Evolutionary conservation across 2,329 filamentous ascomycete species (phyloP).

Genomic region (Myriangium duriaei): DNA sequence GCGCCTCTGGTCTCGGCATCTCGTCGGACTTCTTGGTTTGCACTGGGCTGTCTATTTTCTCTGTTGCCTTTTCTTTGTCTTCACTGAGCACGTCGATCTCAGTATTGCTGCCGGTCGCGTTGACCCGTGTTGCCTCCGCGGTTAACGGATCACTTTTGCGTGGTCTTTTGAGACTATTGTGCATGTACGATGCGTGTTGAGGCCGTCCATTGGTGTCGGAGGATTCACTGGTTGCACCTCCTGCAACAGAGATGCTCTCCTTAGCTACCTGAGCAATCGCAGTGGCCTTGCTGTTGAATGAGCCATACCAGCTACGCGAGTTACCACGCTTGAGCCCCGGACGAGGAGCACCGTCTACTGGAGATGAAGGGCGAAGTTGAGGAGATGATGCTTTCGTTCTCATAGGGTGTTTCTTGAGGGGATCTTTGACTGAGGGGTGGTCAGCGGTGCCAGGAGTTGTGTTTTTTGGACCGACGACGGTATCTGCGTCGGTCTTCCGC

Average conservation of each 20-base stretch:
- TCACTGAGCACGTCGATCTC: slow-evolving; percentile 18
- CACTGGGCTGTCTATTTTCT: slow-evolving; percentile 1
- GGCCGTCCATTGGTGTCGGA: slow-evolving; percentile 20
- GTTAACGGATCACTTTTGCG: slow-evolving; percentile 34
- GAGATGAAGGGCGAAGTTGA: slow-evolving; percentile 1
- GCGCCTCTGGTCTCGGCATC: slow-evolving; percentile 1
- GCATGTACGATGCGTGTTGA: slow-evolving; percentile 8
- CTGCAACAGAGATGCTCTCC: slow-evolving; percentile 33
- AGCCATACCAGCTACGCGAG: slow-evolving; percentile 33
- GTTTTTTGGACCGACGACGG: slow-evolving; percentile 19
- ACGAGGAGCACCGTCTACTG: slow-evolving; percentile 2
- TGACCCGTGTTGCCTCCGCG: slow-evolving; percentile 34
- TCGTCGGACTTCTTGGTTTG: slow-evolving; percentile 7
- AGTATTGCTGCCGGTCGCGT: slow-evolving; percentile 25
- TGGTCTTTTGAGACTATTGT: slow-evolving; percentile 11
- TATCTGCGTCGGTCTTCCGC: slow-evolving; percentile 31
- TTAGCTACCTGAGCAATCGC: slow-evolving; percentile 34
- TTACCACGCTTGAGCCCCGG: slow-evolving; percentile 6
- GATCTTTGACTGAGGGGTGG: slow-evolving; percentile 1
- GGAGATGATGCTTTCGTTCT: slow-evolving; percentile 8
- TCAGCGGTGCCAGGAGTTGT: slow-evolving; percentile 2
- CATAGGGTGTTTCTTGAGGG: slow-evolving; percentile 1
- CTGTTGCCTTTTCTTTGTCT: not conserved
- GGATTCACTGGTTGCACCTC: slow-evolving; percentile 31
- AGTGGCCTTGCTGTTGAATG: slow-evolving; percentile 33